These are phyloP conservation scores for Penicillium fimorum DNA, from an alignment of 495 filamentous ascomycete genomes.

Conservation along the genomic window DNA sequence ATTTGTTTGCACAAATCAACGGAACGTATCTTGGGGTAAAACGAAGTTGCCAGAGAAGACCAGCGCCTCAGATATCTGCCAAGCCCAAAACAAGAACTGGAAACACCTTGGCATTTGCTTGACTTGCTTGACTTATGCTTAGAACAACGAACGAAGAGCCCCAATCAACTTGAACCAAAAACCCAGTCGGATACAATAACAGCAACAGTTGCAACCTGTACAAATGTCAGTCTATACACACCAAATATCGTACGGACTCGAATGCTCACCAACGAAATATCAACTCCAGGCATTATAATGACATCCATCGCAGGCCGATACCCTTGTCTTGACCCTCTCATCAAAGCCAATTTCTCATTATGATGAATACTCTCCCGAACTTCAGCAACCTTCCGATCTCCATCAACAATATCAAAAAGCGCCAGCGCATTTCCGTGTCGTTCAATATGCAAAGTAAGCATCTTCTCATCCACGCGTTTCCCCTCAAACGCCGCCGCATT, in stretches of 20 bases:
- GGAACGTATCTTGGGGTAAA: not conserved
- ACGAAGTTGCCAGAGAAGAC: not conserved
- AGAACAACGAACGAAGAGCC: not conserved
- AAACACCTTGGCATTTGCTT: conserved; percentile 10
- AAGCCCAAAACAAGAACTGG: not conserved
- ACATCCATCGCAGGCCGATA: conserved; percentile 22
- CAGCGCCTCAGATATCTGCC: not conserved
- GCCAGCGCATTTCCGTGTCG: conserved; percentile 17
- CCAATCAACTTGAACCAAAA: conserved; percentile 8
- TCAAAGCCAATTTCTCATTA: conserved; percentile 21
- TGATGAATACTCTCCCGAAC: conserved; percentile 23
- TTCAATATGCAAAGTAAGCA: conserved; percentile 24
- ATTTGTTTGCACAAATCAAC: not conserved
- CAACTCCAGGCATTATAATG: conserved; percentile 20
- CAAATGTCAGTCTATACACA: not conserved
- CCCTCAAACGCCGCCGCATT: conserved; percentile 22
- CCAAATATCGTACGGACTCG: not conserved
- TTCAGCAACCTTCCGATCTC: conserved; percentile 23
- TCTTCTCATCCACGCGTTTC: conserved; percentile 21
- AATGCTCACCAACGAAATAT: conserved; percentile 21
- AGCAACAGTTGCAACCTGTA: conserved; percentile 14
- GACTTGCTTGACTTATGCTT: not conserved
- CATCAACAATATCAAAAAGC: conserved; percentile 25
- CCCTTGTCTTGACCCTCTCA: conserved; percentile 7
- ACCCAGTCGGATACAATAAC: conserved; percentile 20